phyloP scores from a whole-genome alignment of 116 monocot genomes.

The Zostera marina region DNA sequence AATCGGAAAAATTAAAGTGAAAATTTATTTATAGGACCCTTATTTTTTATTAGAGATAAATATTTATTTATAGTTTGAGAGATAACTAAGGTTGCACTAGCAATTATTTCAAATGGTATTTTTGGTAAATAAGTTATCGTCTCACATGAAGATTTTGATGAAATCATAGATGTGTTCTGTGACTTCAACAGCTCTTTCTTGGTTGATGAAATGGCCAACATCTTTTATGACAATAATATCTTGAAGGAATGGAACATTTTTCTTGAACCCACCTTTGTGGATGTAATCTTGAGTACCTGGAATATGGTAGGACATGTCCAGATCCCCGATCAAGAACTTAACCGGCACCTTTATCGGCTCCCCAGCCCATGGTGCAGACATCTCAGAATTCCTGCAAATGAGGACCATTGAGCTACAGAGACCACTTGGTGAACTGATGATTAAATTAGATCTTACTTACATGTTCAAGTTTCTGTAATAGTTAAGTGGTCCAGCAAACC shows the following conservation, averaged over 20 bases:
- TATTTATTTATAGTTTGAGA: too few species aligned
- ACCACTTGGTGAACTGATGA: too few species aligned
- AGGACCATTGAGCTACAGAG: too few species aligned
- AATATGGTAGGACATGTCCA: constrained; percentile 25
- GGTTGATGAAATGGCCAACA: constrained; percentile 48
- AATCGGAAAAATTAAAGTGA: too few species aligned
- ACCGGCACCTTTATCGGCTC: constrained; percentile 27
- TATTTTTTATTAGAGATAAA: too few species aligned
- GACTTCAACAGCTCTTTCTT: constrained; percentile 31
- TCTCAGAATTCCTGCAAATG: constrained; percentile 41
- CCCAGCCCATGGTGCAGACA: constrained; percentile 37
- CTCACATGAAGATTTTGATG: constrained; percentile 5
- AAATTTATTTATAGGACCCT: not conserved
- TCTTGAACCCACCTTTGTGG: constrained; percentile 31
- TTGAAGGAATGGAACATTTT: constrained; percentile 31
- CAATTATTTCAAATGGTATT: not conserved
- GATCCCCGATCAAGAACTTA: constrained; percentile 50
- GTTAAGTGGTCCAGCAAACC: constrained; percentile 33
- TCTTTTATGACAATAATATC: constrained; percentile 38
- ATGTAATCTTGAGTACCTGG: constrained; percentile 38
- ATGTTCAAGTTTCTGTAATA: constrained; percentile 31
- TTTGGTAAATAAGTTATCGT: not conserved
- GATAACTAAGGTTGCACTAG: too few species aligned
- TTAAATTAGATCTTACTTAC: constrained; percentile 8
- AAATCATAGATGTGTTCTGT: constrained; percentile 19